Percentiles rank a stretch among this genome's conserved stretches.
These are phyloP conservation scores for Epichloe coenophiala DNA, from an alignment of 2,329 filamentous ascomycete species.

Conservation along the genomic window DNA sequence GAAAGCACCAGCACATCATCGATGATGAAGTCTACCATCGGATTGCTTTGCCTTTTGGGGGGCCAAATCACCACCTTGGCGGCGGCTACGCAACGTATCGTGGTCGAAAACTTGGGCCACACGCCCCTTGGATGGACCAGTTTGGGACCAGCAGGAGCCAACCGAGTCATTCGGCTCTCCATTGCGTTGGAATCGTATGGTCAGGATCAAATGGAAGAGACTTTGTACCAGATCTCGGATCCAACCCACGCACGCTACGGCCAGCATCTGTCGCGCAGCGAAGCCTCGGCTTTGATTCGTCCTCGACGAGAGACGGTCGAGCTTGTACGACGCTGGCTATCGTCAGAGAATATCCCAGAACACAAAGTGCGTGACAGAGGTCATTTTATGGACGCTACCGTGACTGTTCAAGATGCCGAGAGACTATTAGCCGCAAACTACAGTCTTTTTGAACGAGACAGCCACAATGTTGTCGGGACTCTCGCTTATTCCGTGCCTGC, in stretches of 20 bases:
- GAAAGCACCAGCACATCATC: background rate
- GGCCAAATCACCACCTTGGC: background rate
- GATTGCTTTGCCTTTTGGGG: background rate
- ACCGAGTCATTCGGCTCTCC: slow-evolving; percentile 15
- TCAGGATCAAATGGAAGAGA: slow-evolving; percentile 23
- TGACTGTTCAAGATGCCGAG: slow-evolving; percentile 27
- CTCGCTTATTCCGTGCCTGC: slow-evolving; percentile 26
- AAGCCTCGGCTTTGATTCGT: slow-evolving; percentile 34
- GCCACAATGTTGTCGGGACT: slow-evolving; percentile 28
- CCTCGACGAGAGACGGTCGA: slow-evolving; percentile 26
- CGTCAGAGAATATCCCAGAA: slow-evolving; percentile 22
- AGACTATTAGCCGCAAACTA: slow-evolving; percentile 34
- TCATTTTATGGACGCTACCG: slow-evolving; percentile 28
- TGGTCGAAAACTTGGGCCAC: slow-evolving; percentile 10
- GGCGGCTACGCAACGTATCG: background rate
- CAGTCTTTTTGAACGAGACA: slow-evolving; percentile 18
- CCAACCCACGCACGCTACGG: slow-evolving; percentile 34
- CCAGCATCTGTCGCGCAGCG: slow-evolving; percentile 31
- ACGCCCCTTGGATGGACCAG: slow-evolving; percentile 13
- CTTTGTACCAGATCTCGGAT: slow-evolving; percentile 34
- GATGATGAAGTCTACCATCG: background rate
- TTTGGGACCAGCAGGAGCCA: slow-evolving; percentile 6
- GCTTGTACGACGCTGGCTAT: slow-evolving; percentile 32
- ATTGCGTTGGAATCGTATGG: slow-evolving; percentile 16
- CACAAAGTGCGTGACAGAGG: slow-evolving; percentile 21